Evolutionary conservation across 768 basidiomycete species (phyloP), one percentile per base, ranked within the genome.

Genomic region (Rhizopogon vulgaris): DNA sequence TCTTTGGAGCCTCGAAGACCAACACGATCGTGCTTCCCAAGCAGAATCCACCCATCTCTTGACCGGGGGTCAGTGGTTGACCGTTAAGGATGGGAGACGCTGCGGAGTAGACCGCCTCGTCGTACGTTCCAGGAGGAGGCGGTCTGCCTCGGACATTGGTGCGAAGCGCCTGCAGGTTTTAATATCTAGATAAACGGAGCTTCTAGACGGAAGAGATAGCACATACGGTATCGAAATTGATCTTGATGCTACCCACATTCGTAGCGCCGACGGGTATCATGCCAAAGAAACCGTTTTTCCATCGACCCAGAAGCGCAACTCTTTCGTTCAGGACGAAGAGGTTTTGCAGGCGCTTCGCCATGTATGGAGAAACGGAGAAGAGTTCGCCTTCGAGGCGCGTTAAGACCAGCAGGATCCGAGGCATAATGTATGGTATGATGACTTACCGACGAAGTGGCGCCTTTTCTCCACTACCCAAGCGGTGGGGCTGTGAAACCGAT

Each of bases 191-290:
- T 52, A 40, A 52, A 32, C 1, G 4, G 18, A 11, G 2, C 15
- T 11, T n/a, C 12, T 45, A 17, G 8, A 39, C 41, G 41, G 27
- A 51, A 10, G 15, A 45, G 4, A 24, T 27, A 39, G 66, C 48
- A 22, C 22, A 22, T 41, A 86, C 88, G 64, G 86, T 76, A 67
- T 99, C 96, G 68, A 99, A 99, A 66, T 96, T 94, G 64, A 99
- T 79, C 58, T 87, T 86, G 70, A 99, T 98, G 56, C 86, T 89
- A 4, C 96, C 96, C 48, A 98, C 96, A 66, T 99, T 98, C 10
- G 95, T 98, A 2, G 96, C 96, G 3, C 96, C 96, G 27, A 99
- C 95, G 9, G 96, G 96, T 0, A 96, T 84, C 93, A 97, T 97
- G 25, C 87, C 75, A 68, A 96, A 99, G 77, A 97, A 97, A 1